A percentile compares a stretch with the other conserved stretches of the same genome.
These are phyloP conservation scores for Solanum rostratum DNA, from an alignment of 257 asterid genomes.

Conservation along the genomic window DNA sequence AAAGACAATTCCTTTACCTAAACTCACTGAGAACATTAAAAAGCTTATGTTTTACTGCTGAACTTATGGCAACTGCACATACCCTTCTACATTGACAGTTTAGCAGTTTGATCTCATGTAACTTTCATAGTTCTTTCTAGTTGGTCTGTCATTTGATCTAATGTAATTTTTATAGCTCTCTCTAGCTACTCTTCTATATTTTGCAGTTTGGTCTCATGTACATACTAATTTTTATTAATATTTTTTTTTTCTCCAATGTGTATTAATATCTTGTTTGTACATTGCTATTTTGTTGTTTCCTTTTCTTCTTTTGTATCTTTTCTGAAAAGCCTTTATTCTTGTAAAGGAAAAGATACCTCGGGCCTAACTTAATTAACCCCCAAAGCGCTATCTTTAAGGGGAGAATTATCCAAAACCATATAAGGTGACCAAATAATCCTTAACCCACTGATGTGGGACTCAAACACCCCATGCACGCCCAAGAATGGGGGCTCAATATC, in stretches of 20 bases:
- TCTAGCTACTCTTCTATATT: not conserved
- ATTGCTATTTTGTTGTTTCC: not conserved
- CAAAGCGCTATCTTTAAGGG: too few species aligned
- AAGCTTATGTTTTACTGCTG: constrained; percentile 92
- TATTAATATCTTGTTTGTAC: too few species aligned
- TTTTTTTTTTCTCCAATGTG: not conserved
- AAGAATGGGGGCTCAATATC: too few species aligned
- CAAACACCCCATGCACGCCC: too few species aligned
- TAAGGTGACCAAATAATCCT: too few species aligned
- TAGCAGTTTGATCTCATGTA: not conserved
- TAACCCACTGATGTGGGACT: too few species aligned
- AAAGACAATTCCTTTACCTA: constrained; percentile 61
- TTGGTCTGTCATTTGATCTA: not conserved
- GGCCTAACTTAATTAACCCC: too few species aligned
- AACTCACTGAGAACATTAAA: constrained; percentile 67
- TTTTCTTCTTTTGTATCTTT: too few species aligned
- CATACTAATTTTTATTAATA: not conserved
- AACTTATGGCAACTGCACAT: not conserved
- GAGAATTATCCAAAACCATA: too few species aligned
- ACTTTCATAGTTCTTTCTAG: not conserved
- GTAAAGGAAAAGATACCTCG: too few species aligned
- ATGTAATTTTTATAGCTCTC: not conserved
- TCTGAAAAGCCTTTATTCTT: too few species aligned
- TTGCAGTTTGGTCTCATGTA: not conserved
- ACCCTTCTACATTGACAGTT: not conserved